Evolutionary conservation across 768 basidiomycete species (phyloP), one percentile per base, ranked within the genome.

Genomic region (Russula brevipes): DNA sequence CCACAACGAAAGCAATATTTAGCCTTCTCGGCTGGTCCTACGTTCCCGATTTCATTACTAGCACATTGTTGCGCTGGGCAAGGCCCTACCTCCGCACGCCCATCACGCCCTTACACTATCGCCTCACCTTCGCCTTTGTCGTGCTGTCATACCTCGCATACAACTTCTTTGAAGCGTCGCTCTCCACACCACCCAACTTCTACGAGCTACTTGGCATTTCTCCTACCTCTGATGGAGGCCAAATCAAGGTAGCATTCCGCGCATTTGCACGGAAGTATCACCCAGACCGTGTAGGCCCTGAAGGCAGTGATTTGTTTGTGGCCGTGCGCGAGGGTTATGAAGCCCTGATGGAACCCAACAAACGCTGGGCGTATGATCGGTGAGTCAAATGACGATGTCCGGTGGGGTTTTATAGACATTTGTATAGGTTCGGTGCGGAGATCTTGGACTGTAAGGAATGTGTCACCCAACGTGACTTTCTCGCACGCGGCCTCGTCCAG

Each of bases 281-380:
- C 70, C n/a, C 92, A 0, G 92, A 94, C 75, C 80, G 86, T 61
- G 83, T 82, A 7, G 87, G 87, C 0, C 74, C 74, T 0, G 72
- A 76, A 19, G 86, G 86, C 8, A 86, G 85, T 66, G 78, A 78
- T 12, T 58, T 84, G 33, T 94, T 94, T 70, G 88, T 92, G 53
- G 72, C 76, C 51, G 85, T 89, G 5, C 76, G 89, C 62, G 83
- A 86, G 69, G 88, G 85, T 39, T 93, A 85, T 66, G 91, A 94
- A 66, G 85, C 87, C 1, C 73, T 94, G 33, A 90, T 86, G 71
- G 80, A 91, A 66, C 91, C 92, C 3, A 78, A 82, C 9, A 85
- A 85, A 50, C 75, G 91, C 54, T 94, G 92, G 76, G 92, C 91
- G 0, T 94, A 94, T 72, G 92, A 94, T 70, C 80, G 91, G 87